A percentile compares a stretch with the other conserved stretches of the same genome.
phyloP scores from a whole-genome alignment of 2,329 filamentous ascomycete species.

The Xylariaceae sp. region DNA sequence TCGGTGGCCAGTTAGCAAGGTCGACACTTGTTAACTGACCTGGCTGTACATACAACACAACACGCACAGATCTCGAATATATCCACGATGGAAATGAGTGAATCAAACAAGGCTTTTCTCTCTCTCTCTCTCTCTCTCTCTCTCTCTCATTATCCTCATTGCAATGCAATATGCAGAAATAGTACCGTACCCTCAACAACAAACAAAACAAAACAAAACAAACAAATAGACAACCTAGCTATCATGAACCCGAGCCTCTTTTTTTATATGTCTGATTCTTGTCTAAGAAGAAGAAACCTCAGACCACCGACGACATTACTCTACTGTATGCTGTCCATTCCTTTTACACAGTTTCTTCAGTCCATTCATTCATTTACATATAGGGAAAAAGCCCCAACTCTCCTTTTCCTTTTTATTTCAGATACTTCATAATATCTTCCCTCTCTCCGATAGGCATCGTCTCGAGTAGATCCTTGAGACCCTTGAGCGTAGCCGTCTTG shows the following conservation, averaged over 20 bases:
- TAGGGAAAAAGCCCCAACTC: no score
- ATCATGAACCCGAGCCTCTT: background rate
- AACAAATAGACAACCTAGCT: background rate
- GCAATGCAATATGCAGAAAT: background rate
- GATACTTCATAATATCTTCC: conserved; percentile 67
- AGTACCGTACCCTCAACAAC: background rate
- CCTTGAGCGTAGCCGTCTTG: conserved; percentile 69
- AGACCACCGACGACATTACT: no score
- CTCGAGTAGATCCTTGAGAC: conserved; percentile 76
- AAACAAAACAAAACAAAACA: no score
- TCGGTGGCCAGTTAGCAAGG: no score
- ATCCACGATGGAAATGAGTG: no score
- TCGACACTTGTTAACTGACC: no score
- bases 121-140: no score
- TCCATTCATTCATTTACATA: no score
- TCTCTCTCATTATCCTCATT: background rate
- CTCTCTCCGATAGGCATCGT: conserved; percentile 86
- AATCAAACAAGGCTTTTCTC: background rate
- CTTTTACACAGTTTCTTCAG: background rate
- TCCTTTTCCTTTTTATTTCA: conserved; percentile 35
- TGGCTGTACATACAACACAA: no score
- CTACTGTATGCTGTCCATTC: background rate
- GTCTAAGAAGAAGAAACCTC: no score
- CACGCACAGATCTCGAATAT: no score
- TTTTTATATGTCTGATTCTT: no score